These are phyloP conservation scores for Lonicera japonica DNA, from an alignment of 129 eudicot genomes.

Conservation along the genomic window DNA sequence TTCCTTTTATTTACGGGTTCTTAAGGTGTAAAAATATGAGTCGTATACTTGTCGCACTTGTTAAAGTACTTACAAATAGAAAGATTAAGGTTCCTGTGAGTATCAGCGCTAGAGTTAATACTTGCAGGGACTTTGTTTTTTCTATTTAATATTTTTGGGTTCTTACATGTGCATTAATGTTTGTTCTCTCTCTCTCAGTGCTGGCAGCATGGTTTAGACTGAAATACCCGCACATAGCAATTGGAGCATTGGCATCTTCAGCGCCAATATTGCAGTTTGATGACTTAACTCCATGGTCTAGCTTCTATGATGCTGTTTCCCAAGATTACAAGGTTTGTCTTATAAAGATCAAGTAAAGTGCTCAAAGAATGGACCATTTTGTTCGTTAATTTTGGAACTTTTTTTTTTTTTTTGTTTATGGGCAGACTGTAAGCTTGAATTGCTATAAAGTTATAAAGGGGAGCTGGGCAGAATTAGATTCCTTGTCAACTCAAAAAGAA, in stretches of 20 bases:
- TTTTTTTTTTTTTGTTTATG: not conserved
- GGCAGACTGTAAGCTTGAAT: constrained; percentile 42
- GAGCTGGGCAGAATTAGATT: constrained; percentile 42
- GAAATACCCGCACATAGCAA: constrained; percentile 49
- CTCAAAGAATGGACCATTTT: not conserved
- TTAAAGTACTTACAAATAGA: too few species aligned
- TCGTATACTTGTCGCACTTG: too few species aligned
- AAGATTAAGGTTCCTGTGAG: too few species aligned
- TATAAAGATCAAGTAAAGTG: not conserved
- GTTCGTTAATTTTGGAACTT: too few species aligned
- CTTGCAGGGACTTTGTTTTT: not conserved
- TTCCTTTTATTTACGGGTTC: not conserved
- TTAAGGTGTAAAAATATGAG: too few species aligned
- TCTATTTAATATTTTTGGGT: not conserved
- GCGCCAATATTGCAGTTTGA: constrained; percentile 56
- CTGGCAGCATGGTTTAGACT: constrained; percentile 62
- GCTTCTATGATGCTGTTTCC: constrained; percentile 54
- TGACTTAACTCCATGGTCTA: constrained; percentile 45
- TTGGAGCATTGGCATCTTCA: constrained; percentile 56
- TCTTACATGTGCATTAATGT: not conserved
- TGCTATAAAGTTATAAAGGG: constrained; percentile 47
- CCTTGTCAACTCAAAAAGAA: constrained; percentile 18
- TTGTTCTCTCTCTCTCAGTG: constrained; percentile 19
- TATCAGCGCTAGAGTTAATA: not conserved
- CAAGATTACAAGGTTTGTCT: constrained; percentile 41